Base-by-base conservation (phyloP, 768 basidiomycete species). In the Kwoniella botswanensis region DNA sequence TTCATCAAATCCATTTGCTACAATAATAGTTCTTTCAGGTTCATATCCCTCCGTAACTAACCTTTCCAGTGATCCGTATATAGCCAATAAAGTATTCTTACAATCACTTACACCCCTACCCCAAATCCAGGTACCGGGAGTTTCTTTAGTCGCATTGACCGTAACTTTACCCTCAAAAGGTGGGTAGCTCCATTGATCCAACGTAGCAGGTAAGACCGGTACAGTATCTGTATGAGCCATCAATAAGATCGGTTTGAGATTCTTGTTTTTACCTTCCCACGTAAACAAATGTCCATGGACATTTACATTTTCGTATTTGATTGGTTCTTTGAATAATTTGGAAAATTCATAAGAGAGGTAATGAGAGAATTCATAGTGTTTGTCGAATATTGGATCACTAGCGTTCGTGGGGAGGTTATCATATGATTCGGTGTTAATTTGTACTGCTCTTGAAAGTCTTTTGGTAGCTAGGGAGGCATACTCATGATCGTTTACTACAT, bases 101-200 rank as follows among this genome's bases (percentile, higher is more conserved):
- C 92, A 91, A 76, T 93, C 92, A 2, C 85, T 85, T 59, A 87
- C 86, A 44, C 92, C 92, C 10, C 92, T 86, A 7, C 92, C 92
- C 91, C 91, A 93, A 18, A 93, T 86, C 70, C 86, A 87, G 63
- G 87, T 84, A n/a, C 87, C 88, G 85, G 66, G 65, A 17, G 78
- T 78, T 18, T 65, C 62, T 4, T 50, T 15, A 12, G 79, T 70
- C n/a, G 61, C 76, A 64, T 79, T 71, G n/a, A 67, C 54, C 18
- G 72, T 65, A 43, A 79, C 74, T 24, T 44, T 70, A 0, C 90
- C 90, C 29, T 88, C 89, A 77, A 88, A 91, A 2, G 90, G 89
- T 3, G 89, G 88, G 67, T 89, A 73, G 4, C 70, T 85, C 90
- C 90, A 91, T 68, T 87, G 81, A 69, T 86, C 85, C 21, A 87